Percentiles rank a stretch among this genome's conserved stretches.
Evolutionary conservation across 305 asterid species (phyloP).

Genomic region (Vinca major): DNA sequence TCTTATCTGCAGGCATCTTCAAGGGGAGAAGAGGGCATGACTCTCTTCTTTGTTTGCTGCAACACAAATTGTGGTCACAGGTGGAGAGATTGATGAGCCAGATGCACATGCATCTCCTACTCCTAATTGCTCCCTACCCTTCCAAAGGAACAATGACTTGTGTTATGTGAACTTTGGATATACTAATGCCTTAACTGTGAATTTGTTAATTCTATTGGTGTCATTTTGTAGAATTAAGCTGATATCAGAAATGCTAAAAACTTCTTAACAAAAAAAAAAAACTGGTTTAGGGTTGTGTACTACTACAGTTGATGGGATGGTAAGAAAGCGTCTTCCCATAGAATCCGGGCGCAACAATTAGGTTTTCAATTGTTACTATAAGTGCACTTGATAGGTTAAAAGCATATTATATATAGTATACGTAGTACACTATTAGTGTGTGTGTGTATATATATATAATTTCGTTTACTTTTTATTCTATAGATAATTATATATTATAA

Average conservation of each 20-base stretch:
- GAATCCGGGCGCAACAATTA: too few relatives aligned
- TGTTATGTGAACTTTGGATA: not conserved
- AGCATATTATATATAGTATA: too few relatives aligned
- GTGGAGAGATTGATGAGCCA: constrained; percentile 61
- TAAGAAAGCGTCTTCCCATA: too few relatives aligned
- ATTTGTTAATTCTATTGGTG: not conserved
- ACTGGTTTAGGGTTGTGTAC: too few relatives aligned
- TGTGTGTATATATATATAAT: too few relatives aligned
- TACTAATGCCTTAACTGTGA: not conserved
- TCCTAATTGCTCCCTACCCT: not conserved
- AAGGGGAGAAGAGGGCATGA: constrained; percentile 93
- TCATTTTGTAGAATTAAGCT: not conserved
- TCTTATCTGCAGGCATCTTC: constrained; percentile 64
- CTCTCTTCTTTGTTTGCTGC: constrained; percentile 88
- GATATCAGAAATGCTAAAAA: not conserved
- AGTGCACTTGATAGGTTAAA: too few relatives aligned
- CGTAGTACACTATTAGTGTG: too few relatives aligned
- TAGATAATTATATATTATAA: too few relatives aligned
- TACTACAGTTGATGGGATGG: too few relatives aligned
- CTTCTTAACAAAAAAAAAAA: too few relatives aligned
- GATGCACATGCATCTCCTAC: not conserved
- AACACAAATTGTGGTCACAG: constrained; percentile 73
- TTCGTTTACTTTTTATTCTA: too few relatives aligned
- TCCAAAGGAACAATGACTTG: not conserved
- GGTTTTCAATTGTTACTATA: too few relatives aligned